Evolutionary conservation across 257 asterid species (phyloP).

Genomic region (Scutellaria galericulata): DNA sequence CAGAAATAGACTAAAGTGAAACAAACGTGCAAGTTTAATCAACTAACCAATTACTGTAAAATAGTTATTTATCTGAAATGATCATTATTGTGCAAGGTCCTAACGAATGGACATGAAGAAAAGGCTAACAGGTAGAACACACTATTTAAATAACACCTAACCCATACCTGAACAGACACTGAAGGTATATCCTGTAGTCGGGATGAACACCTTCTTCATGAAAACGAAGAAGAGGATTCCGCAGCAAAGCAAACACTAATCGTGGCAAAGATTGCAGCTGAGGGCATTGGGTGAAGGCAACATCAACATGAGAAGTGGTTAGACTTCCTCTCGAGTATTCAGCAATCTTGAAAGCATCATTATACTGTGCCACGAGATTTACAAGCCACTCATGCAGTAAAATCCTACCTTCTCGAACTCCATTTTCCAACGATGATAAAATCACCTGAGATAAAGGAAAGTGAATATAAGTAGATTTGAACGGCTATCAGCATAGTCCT

Average conservation of each 20-base stretch:
- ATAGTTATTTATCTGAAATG: slow-evolving; percentile 19
- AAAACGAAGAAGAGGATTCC: slow-evolving; percentile 94
- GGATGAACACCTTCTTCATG: slow-evolving; percentile 99
- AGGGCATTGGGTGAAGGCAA: slow-evolving; percentile 92
- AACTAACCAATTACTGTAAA: not conserved
- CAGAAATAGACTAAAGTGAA: not conserved
- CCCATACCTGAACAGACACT: slow-evolving; percentile 92
- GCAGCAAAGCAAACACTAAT: slow-evolving; percentile 86
- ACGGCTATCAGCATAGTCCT: slow-evolving; percentile 17
- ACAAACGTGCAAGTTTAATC: not conserved
- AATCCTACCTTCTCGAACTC: slow-evolving; percentile 92
- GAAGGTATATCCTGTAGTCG: slow-evolving; percentile 91
- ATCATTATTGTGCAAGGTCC: not conserved
- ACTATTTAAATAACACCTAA: slow-evolving; percentile 10
- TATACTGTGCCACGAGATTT: slow-evolving; percentile 88
- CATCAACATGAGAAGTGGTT: slow-evolving; percentile 61
- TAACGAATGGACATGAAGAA: not conserved
- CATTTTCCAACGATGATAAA: slow-evolving; percentile 85
- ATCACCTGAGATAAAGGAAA: slow-evolving; percentile 68
- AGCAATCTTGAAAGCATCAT: slow-evolving; percentile 75
- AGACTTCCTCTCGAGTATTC: slow-evolving; percentile 68
- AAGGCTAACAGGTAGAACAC: slow-evolving; percentile 2
- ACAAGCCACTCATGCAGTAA: slow-evolving; percentile 98
- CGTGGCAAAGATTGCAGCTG: slow-evolving; percentile 93
- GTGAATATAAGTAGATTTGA: slow-evolving; percentile 19